Base-by-base conservation (phyloP, 1,139 yeast genomes). In the Yamadazyma dendronema region DNA sequence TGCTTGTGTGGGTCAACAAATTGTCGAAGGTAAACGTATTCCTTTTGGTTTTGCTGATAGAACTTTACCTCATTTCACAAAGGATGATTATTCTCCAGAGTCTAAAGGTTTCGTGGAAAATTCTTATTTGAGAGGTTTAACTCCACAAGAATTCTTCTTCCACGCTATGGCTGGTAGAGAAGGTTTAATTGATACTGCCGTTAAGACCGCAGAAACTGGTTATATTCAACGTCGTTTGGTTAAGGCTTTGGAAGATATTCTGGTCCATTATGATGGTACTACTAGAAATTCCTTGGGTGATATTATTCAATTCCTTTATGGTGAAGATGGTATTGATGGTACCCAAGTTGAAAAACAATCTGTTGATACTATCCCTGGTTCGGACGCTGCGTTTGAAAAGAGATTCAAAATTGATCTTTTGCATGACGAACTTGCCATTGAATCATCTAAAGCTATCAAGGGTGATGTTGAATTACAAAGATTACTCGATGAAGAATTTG, bases 131-230 rank as follows among this genome's bases (percentile, higher is more conserved):
- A 82, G 98, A 74, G 99, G 99, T 30, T 75, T 94, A 56, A 92
- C 98, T 12, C 99, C 99, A 28, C 98, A 92, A 65, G 98, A 94
- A 63, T 94, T 94, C 64, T 94, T 94, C 61, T 92, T 92, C 84
- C 99, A 94, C 62, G 98, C 98, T 38, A 94, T 94, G 98, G 98
- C 98, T 54, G 99, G 99, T 77, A 88, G 99, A 77, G 99, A 92
- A 72, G 99, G 99, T 79, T 79, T 92, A 61, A 92, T 92, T 63
- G 99, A 92, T 79, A 92, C 99, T 41, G 97, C 97, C 12, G 97
- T 90, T 35, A 90, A 90, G 65, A 92, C 98, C 29, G 98, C 99
- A 2, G 98, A 92, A 68, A 92, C 99, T 24, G 99, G 99, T 68
- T 92, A 92, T 65, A 94, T 92, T 59, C 98, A 94, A 70, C 92